These are phyloP conservation scores for Trichoderma guizhouense DNA, from an alignment of 2,329 filamentous ascomycete genomes.

Conservation along the genomic window DNA sequence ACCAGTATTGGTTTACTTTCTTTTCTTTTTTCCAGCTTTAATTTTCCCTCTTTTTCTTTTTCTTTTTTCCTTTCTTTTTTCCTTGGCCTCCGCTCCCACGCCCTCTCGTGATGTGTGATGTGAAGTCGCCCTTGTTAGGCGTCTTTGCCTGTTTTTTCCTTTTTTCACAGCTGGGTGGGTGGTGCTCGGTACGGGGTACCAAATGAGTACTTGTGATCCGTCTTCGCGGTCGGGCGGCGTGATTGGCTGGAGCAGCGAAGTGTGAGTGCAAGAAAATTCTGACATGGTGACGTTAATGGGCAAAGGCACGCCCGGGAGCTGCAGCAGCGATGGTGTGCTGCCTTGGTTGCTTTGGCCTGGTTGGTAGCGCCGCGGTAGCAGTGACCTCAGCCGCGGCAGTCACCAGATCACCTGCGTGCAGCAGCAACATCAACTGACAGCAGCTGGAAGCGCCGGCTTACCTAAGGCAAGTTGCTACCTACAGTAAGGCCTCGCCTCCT, in stretches of 20 bases:
- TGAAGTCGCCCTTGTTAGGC: not conserved
- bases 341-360: not conserved
- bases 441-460: not conserved
- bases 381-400: constrained; percentile 2
- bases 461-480: not conserved
- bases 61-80: not conserved
- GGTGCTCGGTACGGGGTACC: constrained; percentile 2
- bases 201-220: not conserved
- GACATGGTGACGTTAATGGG: not conserved
- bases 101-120: not conserved
- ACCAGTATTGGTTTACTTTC: not conserved
- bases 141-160: not conserved
- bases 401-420: constrained; percentile 5
- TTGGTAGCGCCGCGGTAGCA: constrained; percentile 4
- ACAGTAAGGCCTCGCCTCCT: not conserved
- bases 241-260: not conserved
- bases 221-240: not conserved
- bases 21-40: not conserved
- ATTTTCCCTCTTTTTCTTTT: not conserved
- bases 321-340: not conserved
- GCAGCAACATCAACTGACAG: not conserved
- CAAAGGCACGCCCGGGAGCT: not conserved
- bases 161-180: not conserved
- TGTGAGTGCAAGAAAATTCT: not conserved
- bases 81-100: not conserved